A percentile compares a stretch with the other conserved stretches of the same genome.
These are phyloP conservation scores for Streptanthus diversifolius DNA, from an alignment of 345 rosid genomes.

Conservation along the genomic window DNA sequence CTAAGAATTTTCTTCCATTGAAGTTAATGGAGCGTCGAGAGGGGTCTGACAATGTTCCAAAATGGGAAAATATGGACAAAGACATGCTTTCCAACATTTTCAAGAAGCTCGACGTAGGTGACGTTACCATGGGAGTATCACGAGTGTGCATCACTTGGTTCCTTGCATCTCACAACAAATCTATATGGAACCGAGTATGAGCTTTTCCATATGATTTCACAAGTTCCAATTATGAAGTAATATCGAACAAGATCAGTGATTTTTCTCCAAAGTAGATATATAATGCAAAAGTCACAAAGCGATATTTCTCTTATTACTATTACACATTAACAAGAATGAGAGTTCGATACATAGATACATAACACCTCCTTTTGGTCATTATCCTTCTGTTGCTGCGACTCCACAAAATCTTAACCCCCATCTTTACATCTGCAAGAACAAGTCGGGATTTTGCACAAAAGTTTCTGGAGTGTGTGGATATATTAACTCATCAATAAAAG, in stretches of 20 bases:
- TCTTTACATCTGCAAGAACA: slow-evolving; percentile 22
- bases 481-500: background rate
- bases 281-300: background rate
- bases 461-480: background rate
- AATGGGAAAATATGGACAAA: background rate
- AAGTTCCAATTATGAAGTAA: no score
- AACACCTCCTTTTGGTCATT: background rate
- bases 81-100: background rate
- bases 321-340: slow-evolving; percentile 24
- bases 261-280: background rate
- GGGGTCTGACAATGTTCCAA: background rate
- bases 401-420: slow-evolving; percentile 3
- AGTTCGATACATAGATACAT: slow-evolving; percentile 8
- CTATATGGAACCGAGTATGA: background rate
- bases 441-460: background rate
- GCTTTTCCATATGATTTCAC: no score
- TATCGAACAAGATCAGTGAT: no score
- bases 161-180: slow-evolving; percentile 4
- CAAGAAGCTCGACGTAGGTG: background rate
- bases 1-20: no score
- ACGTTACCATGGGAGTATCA: background rate
- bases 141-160: slow-evolving; percentile 7
- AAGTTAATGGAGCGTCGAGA: background rate
- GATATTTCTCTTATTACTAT: background rate
- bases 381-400: background rate